Evolutionary conservation across 2,329 filamentous ascomycete species (phyloP).

Genomic region (Rutstroemia sydowiana): DNA sequence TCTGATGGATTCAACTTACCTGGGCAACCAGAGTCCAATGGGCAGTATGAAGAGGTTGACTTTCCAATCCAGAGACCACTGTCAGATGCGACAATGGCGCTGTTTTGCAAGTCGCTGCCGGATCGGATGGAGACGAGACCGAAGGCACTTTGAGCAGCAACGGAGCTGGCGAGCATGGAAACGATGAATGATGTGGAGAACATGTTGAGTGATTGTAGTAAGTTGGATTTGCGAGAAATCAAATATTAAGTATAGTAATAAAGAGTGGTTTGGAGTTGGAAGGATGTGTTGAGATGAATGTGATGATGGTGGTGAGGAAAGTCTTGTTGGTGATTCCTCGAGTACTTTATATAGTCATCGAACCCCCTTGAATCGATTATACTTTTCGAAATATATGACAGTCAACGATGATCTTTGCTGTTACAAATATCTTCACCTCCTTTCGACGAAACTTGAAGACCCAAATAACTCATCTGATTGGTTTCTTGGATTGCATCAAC

Average conservation of each 20-base stretch:
- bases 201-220: conserved; percentile 1
- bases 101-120: not conserved
- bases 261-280: not conserved
- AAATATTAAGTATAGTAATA: not conserved
- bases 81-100: not conserved
- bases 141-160: conserved; percentile 3
- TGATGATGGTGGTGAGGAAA: not conserved
- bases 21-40: conserved; percentile 14
- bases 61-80: conserved; percentile 8
- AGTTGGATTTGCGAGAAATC: not conserved
- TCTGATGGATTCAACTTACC: not conserved
- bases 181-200: conserved; percentile 12
- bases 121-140: conserved; percentile 15
- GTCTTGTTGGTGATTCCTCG: too few relatives aligned
- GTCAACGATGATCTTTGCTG: not conserved
- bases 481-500: not conserved
- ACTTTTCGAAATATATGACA: not conserved
- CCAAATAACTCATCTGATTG: not conserved
- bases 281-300: not conserved
- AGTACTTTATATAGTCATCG: too few relatives aligned
- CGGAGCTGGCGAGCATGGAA: conserved; percentile 9
- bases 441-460: not conserved
- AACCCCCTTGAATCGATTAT: not conserved
- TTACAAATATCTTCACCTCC: not conserved
- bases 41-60: conserved; percentile 2